Evolutionary conservation across 1,284 basidiomycete species (phyloP), one percentile per base, ranked within the genome.

Genomic region (Cutaneotrichosporon cutaneum): DNA sequence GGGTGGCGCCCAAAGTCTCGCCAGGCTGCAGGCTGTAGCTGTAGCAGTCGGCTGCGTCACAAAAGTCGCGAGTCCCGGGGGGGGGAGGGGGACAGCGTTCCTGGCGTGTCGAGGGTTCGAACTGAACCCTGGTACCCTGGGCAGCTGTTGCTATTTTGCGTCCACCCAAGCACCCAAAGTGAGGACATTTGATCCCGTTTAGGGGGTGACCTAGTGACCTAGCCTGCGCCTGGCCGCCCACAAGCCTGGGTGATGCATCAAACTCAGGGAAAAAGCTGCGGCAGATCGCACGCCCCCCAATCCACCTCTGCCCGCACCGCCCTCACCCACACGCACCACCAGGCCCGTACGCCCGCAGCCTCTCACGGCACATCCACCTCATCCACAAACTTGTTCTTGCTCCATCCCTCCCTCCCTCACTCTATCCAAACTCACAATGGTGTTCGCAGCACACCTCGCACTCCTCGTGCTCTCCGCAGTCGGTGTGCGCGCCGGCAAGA

Each of bases 381-480:
- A n/a, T 6, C 18, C 39, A 42, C 39, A 42, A 42, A 42, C 39
- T 42, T 42, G 39, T n/a, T n/a, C 39, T 42, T 42, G 16, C 39
- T n/a, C 8, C 21, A 4, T 6, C 44, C 27, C 18, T 21, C 27
- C 6, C 18, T 27, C 27, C 18, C 39, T 26, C 21, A 2, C 27
- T 30, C 39, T n/a, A 18, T n/a, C n/a, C 18, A 2, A 42, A 4
- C 59, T 22, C 39, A 42, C 35, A 26, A 60, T 56, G 59, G 48
- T 60, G 59, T 36, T 56, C 36, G 9, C 33, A 24, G 21, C 44
- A 18, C 44, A 14, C 27, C 59, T 55, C 54, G 48, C 45, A 45
- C 45, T 45, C 45, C 48, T 33, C 35, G 48, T 47, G 1, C 55
- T 56, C 33, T 48, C 51, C 39, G 50, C 56, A 11, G 14, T 26